Evolutionary conservation across 768 basidiomycete species (phyloP), one percentile per base, ranked within the genome.

Genomic region (Rhodotorula paludigena): DNA sequence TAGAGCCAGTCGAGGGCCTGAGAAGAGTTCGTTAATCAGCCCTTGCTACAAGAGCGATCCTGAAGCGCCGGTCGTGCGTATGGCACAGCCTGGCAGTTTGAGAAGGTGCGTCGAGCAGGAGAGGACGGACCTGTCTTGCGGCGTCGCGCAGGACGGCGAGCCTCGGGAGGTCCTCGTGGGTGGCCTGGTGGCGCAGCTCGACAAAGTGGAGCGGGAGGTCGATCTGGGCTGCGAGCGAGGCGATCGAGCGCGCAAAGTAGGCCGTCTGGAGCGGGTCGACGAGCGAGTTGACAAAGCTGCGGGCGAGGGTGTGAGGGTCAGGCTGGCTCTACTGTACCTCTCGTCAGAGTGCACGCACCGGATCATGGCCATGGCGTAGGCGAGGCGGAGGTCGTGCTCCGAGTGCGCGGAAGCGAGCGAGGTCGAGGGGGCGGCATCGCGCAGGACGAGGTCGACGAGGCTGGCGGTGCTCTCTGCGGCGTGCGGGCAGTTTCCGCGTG

Each of bases 191-290:
- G 47, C 96, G 83, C 18, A 98, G 81, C 72, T 94, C 90, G 20
- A 99, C 92, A 16, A 98, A 82, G 87, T 89, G 92, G 0, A 82
- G 79, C 0, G 96, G 94, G 3, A 99, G 81, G 0, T 88, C 87
- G 18, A 99, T 83, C 74, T 93, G 89, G 6, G 82, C 81, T 2
- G 94, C 92, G 68, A 99, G 89, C 47, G 88, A 85, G 0, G 89
- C 85, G 73, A 98, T 97, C 4, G 96, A 88, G 30, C 92, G 83
- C 5, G 96, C 94, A 76, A 89, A 98, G 28, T 84, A 83, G 12
- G 92, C 90, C 16, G 85, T 83, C 75, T 99, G 96, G 18, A 96
- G 81, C 21, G 93, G 92, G 75, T 99, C 96, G 12, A 97, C 94
- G 44, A 98, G 83, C 3, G 92, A 90, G 74, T 98, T 99, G 71